Evolutionary conservation across 176 grass and related monocot species (phyloP).

Genomic region (Oryza meridionalis): DNA sequence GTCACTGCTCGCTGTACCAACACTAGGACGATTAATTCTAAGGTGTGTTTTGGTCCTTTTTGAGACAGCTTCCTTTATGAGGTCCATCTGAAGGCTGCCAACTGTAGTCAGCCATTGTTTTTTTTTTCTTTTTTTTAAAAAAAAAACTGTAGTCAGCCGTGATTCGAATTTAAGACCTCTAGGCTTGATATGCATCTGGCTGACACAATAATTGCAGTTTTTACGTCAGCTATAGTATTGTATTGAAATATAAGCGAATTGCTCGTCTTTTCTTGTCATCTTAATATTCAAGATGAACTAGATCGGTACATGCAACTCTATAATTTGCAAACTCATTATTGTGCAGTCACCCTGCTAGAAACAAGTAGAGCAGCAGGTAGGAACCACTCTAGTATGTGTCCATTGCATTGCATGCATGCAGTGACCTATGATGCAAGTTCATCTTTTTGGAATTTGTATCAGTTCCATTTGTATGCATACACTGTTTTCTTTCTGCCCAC

Average conservation of each 20-base stretch:
- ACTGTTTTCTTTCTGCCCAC: not conserved
- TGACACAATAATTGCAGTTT: no score
- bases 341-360: not conserved
- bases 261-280: no score
- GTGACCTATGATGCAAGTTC: not conserved
- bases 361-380: not conserved
- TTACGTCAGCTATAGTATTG: no score
- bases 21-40: not conserved
- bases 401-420: not conserved
- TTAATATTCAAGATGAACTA: no score
- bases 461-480: not conserved
- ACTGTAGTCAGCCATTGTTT: not conserved
- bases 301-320: not conserved
- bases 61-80: not conserved
- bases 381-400: not conserved
- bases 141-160: not conserved
- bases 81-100: not conserved
- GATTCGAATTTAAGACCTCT: no score
- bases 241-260: no score
- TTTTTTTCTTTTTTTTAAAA: no score
- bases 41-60: not conserved
- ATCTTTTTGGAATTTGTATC: not conserved
- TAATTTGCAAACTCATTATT: constrained; percentile 4
- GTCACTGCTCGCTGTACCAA: constrained; percentile 14
- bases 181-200: no score